Percentiles rank a stretch among this genome's conserved stretches.
Conservation (phyloP, 129 eudicot species). For the Ambrosia artemisiifolia region DNA sequence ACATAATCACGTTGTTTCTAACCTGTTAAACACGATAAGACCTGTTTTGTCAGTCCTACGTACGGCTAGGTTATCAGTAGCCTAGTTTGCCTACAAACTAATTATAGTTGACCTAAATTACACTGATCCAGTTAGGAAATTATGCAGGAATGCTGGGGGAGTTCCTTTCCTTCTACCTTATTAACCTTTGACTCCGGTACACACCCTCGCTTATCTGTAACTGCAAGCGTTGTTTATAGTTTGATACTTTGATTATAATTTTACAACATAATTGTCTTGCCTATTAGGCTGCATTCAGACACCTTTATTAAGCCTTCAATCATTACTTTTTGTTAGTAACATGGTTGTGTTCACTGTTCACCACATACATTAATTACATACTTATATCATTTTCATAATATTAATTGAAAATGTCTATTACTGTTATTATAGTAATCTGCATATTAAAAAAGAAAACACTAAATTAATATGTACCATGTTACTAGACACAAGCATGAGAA, state of each 20-base stretch:
- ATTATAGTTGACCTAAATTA: not conserved
- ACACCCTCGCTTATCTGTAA: slow-evolving; percentile 39
- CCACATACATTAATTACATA: too few species aligned
- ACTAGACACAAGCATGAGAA: slow-evolving; percentile 50
- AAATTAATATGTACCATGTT: slow-evolving; percentile 47
- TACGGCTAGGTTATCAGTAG: not conserved
- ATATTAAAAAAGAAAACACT: not conserved
- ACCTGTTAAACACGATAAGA: too few species aligned
- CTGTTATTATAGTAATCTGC: too few species aligned
- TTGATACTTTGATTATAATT: not conserved
- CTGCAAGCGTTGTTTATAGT: slow-evolving; percentile 6
- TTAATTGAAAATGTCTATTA: not conserved
- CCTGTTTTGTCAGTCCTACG: too few species aligned
- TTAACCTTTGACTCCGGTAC: slow-evolving; percentile 42
- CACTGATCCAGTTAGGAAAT: not conserved
- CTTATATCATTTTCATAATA: not conserved
- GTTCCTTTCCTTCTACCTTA: slow-evolving; percentile 44
- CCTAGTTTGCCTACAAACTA: not conserved
- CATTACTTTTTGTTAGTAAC: not conserved
- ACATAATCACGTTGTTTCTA: too few species aligned
- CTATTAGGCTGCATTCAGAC: not conserved
- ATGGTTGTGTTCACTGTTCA: too few species aligned
- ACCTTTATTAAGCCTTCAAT: not conserved
- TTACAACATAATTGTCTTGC: not conserved
- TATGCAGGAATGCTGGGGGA: slow-evolving; percentile 69